Percentiles rank a stretch among this genome's conserved stretches.
phyloP scores from a whole-genome alignment of 177 flowering plant genomes.

The Vitis hybrid region DNA sequence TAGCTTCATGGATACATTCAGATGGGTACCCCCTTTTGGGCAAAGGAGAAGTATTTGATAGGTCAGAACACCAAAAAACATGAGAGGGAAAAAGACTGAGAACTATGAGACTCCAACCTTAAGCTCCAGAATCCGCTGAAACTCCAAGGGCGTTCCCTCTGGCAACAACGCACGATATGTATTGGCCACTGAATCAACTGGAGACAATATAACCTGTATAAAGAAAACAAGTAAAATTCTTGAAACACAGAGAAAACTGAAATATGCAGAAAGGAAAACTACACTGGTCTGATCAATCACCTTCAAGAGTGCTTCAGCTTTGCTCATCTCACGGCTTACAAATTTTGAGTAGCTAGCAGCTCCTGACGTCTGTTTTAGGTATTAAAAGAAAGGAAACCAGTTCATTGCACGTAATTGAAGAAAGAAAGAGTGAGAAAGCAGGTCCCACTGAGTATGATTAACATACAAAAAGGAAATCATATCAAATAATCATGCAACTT shows the following conservation, averaged over 20 bases:
- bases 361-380: conserved; percentile 53
- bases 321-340: conserved; percentile 97
- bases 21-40: too few species aligned
- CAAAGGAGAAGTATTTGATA: too few species aligned
- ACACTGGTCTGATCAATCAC: conserved; percentile 28
- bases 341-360: conserved; percentile 88
- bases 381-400: background rate
- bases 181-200: conserved; percentile 89
- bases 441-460: too few species aligned
- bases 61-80: too few species aligned
- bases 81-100: background rate
- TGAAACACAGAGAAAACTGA: conserved; percentile 2
- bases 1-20: too few species aligned
- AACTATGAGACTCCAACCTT: conserved; percentile 46
- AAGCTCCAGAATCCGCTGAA: conserved; percentile 91
- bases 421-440: background rate
- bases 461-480: too few species aligned
- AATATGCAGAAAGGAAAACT: background rate
- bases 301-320: conserved; percentile 98
- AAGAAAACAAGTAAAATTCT: background rate
- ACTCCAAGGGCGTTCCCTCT: conserved; percentile 89
- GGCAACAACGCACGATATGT: conserved; percentile 93
- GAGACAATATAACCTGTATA: conserved; percentile 86
- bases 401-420: background rate
- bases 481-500: too few species aligned